phyloP scores from a whole-genome alignment of 768 basidiomycete genomes.

The Boletus sp. region DNA sequence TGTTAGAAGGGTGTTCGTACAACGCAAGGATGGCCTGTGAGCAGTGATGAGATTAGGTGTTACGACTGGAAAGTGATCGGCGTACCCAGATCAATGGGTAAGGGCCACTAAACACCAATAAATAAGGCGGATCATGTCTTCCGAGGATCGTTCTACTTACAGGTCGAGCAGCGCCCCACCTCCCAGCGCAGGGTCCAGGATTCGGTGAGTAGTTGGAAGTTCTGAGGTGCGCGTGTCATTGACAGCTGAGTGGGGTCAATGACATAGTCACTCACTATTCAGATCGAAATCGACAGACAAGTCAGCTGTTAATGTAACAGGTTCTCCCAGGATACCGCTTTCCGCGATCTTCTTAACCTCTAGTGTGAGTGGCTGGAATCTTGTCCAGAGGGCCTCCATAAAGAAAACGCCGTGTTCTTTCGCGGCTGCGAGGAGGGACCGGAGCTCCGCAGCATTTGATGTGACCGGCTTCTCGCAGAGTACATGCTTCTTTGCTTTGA shows the following conservation, averaged over 20 bases:
- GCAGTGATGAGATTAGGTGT: conserved; percentile 10
- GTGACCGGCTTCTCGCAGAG: conserved; percentile 91
- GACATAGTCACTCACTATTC: conserved; percentile 42
- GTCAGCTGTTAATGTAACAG: conserved; percentile 70
- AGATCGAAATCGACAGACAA: conserved; percentile 68
- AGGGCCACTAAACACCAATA: conserved; percentile 53
- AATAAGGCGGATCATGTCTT: neutral
- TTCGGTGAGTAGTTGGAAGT: conserved; percentile 65
- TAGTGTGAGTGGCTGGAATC: conserved; percentile 66
- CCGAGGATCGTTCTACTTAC: conserved; percentile 42
- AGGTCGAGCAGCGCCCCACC: conserved; percentile 84
- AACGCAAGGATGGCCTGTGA: conserved; percentile 68
- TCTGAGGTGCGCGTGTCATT: conserved; percentile 36
- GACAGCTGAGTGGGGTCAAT: neutral
- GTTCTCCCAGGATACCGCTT: conserved; percentile 60
- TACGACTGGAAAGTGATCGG: neutral
- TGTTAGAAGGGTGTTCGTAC: conserved; percentile 78
- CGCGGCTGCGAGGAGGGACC: conserved; percentile 68
- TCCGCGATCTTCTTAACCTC: conserved; percentile 66
- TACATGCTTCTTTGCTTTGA: conserved; percentile 79
- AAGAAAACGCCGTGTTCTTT: conserved; percentile 79
- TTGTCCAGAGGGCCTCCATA: conserved; percentile 91
- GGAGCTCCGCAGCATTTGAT: conserved; percentile 68
- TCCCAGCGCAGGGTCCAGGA: conserved; percentile 74
- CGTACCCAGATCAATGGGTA: conserved; percentile 79